Evolutionary conservation across 306 rosid genomes (phyloP).

Genomic region (Rubus idaeus): DNA sequence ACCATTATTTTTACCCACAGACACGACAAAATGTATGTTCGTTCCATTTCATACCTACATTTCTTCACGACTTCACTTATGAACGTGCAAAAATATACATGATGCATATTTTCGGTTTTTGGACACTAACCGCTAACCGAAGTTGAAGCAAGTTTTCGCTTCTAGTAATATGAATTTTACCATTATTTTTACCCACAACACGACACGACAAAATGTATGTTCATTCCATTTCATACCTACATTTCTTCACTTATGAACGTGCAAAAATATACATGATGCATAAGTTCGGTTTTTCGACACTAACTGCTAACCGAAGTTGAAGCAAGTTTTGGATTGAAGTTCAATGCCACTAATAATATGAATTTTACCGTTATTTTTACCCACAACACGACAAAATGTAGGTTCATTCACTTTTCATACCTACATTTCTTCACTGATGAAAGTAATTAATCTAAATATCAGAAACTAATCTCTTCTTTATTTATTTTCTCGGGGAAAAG

Average conservation of each 20-base stretch:
- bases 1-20: not conserved
- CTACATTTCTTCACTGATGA: not conserved
- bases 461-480: not conserved
- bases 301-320: not conserved
- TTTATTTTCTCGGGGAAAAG: not conserved
- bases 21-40: not conserved
- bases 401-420: not conserved
- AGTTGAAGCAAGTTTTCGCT: too few relatives aligned
- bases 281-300: not conserved
- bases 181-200: too few relatives aligned
- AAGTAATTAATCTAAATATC: not conserved
- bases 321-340: not conserved
- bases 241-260: too few relatives aligned
- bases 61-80: not conserved
- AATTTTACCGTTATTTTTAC: not conserved
- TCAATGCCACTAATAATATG: not conserved
- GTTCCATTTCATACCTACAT: not conserved
- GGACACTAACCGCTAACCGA: too few relatives aligned
- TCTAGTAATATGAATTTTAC: too few relatives aligned
- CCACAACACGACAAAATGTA: not conserved
- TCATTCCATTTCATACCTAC: too few relatives aligned
- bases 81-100: too few relatives aligned
- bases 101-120: too few relatives aligned
- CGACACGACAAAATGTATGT: too few relatives aligned
- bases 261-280: too few relatives aligned